phyloP scores from a whole-genome alignment of 768 basidiomycete species.

The Sporobolomyces pararoseus region DNA sequence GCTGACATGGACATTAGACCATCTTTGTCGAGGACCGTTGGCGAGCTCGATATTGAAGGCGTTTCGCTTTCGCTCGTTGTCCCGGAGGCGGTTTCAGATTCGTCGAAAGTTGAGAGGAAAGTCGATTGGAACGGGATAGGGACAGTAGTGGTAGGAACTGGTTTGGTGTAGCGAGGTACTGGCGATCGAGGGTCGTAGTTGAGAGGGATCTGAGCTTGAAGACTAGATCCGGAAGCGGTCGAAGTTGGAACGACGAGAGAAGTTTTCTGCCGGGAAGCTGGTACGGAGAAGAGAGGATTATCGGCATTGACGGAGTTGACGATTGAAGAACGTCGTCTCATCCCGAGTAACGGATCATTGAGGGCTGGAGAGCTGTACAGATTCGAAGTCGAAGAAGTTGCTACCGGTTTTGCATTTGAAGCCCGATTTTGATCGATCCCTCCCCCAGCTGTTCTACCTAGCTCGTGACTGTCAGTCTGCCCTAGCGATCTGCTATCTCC shows the following conservation, averaged over 20 bases:
- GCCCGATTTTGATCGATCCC: no score
- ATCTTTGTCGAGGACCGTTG: not conserved
- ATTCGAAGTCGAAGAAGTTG: not conserved
- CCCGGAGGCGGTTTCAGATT: not conserved
- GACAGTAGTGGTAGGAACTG: no score
- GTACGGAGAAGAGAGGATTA: not conserved
- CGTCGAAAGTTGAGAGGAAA: not conserved
- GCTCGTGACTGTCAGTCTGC: no score
- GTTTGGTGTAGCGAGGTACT: not conserved
- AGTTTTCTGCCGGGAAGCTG: not conserved
- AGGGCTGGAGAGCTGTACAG: not conserved
- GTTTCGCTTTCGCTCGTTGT: constrained; percentile 3
- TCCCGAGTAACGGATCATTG: not conserved
- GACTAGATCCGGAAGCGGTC: not conserved
- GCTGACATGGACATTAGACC: constrained; percentile 1
- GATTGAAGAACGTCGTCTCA: constrained; percentile 7
- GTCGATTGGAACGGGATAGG: not conserved
- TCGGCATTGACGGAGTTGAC: not conserved
- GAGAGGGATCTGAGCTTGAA: not conserved
- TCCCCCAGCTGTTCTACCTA: no score
- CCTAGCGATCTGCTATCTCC: no score
- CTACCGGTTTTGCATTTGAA: no score
- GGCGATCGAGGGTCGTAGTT: not conserved
- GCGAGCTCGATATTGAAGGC: not conserved
- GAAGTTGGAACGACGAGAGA: not conserved